Evolutionary conservation across 345 rosid species (phyloP), one percentile per base, ranked within the genome.

Genomic region (Cardiospermum halicacabum): DNA sequence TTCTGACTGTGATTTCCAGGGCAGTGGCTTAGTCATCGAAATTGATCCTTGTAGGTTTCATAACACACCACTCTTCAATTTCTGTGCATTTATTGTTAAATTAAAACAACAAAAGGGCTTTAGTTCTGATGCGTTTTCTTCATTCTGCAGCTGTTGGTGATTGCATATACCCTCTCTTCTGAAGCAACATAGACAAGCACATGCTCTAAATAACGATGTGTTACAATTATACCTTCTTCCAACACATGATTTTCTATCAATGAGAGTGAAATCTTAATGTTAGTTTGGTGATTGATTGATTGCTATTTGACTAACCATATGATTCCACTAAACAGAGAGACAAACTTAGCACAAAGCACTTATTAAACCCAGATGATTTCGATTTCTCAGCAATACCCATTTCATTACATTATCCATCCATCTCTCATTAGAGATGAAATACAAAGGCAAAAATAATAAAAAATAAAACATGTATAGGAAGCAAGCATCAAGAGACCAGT

Each of bases 21-120:
- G 28, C 37, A 40, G 51, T 60, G 53, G 64, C 50, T 12, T 59
- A 1, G 5, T 7, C 18, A n/a, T 60, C 27, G 5, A 60, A 26
- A 5, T 4, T 43, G 36, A 60, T 60, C 64, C 64, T 40, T 26
- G 53, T 60, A 25, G 15, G 64, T 55, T 28, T 40, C 21, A 48
- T 8, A 34, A n/a, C 3, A 22, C 21, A n/a, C 19, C 9, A 32
- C 3, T 48, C n/a, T 1, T 21, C n/a, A 21, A 48, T 48, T 48
- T 5, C 21, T 48, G 22, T 48, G 22, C 25, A 48, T 48, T 19
- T n/a, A n/a, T 47, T 16, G 22, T 3, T 8, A 47, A 15, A 47
- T 3, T 8, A 47, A 15, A 47, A 47, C 22, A 15, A 47, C 5
- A 3, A 10, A 15, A 11, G 51, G 21, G 21, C 16, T 3, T 13